Evolutionary conservation across 805 yeast species (phyloP), one percentile per base, ranked within the genome.

Genomic region (Saccharomyces jurei): DNA sequence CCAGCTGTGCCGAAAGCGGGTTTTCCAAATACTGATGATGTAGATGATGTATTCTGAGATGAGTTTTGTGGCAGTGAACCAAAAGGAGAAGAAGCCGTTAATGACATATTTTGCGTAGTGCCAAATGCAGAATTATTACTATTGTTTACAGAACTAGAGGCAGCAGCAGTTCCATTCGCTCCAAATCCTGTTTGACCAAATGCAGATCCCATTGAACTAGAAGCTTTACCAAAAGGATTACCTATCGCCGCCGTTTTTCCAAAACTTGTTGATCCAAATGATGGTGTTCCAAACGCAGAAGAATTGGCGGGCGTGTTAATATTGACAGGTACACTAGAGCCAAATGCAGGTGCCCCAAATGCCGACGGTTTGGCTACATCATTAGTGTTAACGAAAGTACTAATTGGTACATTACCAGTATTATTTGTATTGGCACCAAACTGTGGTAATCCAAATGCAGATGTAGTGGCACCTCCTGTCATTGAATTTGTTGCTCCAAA

Each of bases 331-430:
- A 54, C 47, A 36, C 52, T 46, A n/a, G 50, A 36, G 3, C 68
- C 67, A 58, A 65, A 66, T 14, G 65, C 50, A 46, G 61, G 55
- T 25, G 52, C 47, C 21, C 67, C 65, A 52, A 63, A 57, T 2
- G 63, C 59, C 48, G 56, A 48, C 21, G 53, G 27, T 27, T 22
- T 13, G 41, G 32, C 36, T 22, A 31, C 46, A n/a, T 21, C 8
- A 17, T 8, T 22, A 13, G 21, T 46, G 29, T 17, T 22, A 4
- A 11, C 21, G 9, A 36, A 47, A 49, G 48, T 46, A 22, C 51
- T 48, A 21, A 22, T 21, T 0, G 53, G 36, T 13, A 60, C 11
- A 36, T 36, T 17, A 11, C 44, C 25, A 21, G 44, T 36, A 36
- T 36, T 36, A 11, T 22, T 17, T 17, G 44, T 41, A n/a, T 49